Evolutionary conservation across 805 yeast genomes (phyloP).

Genomic region (Candida odintsovae): DNA sequence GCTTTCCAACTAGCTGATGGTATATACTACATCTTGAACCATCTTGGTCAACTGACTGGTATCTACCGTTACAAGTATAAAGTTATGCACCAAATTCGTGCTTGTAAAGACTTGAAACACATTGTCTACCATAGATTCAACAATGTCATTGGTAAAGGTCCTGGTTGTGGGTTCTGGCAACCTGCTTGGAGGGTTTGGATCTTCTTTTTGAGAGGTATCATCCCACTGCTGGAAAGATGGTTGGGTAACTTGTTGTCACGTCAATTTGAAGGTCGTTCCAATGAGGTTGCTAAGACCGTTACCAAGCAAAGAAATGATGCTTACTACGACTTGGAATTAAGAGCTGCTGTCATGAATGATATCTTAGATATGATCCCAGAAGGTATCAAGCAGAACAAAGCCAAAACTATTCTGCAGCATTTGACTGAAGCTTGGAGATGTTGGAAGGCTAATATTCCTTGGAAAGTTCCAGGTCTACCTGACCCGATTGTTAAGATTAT

Average conservation of each 20-base stretch:
- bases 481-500: constrained; percentile 83
- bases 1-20: constrained; percentile 96
- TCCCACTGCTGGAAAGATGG: constrained; percentile 93
- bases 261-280: constrained; percentile 94
- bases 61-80: constrained; percentile 94
- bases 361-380: constrained; percentile 97
- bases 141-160: constrained; percentile 87
- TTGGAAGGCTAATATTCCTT: constrained; percentile 98
- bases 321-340: constrained; percentile 84
- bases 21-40: constrained; percentile 81
- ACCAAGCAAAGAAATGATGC: constrained; percentile 96
- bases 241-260: constrained; percentile 84
- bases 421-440: constrained; percentile 98
- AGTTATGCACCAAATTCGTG: constrained; percentile 96
- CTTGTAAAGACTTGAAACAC: constrained; percentile 93
- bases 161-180: constrained; percentile 99
- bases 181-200: constrained; percentile 99
- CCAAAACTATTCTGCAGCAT: constrained; percentile 86
- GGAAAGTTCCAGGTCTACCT: constrained; percentile 97
- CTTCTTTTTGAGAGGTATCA: constrained; percentile 82
- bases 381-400: constrained; percentile 79
- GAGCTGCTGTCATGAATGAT: constrained; percentile 94
- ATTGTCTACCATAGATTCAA: constrained; percentile 84
- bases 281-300: constrained; percentile 87
- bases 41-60: constrained; percentile 93